Percentiles rank a stretch among this genome's conserved stretches.
These are phyloP conservation scores for Paraconiothyrium brasiliense DNA, from an alignment of 2,329 filamentous ascomycete genomes.

Conservation along the genomic window DNA sequence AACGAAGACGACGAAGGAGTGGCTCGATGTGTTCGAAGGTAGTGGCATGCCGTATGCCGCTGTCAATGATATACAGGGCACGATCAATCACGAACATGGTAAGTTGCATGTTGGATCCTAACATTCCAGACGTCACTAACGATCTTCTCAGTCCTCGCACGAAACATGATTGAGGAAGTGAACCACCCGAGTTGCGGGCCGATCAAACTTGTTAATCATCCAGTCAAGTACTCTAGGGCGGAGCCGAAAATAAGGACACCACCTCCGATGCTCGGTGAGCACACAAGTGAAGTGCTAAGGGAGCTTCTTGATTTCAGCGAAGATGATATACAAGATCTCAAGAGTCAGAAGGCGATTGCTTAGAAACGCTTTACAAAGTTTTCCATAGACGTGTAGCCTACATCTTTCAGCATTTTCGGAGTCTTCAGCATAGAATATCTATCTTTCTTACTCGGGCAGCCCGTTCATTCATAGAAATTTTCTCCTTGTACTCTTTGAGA, in stretches of 20 bases:
- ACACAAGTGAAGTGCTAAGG: conserved; percentile 46
- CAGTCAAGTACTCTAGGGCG: conserved; percentile 89
- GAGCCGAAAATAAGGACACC: conserved; percentile 77
- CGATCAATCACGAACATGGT: conserved; percentile 85
- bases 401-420: background rate
- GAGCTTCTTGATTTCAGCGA: conserved; percentile 40
- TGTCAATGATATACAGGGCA: conserved; percentile 88
- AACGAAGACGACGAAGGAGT: conserved; percentile 83
- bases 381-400: background rate
- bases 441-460: background rate
- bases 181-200: conserved; percentile 83
- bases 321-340: conserved; percentile 33
- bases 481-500: no score
- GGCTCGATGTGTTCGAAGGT: conserved; percentile 87
- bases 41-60: conserved; percentile 92
- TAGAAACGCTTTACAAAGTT: background rate
- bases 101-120: conserved; percentile 39
- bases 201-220: conserved; percentile 89
- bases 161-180: conserved; percentile 88
- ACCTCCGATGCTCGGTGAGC: conserved; percentile 77
- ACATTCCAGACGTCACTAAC: background rate
- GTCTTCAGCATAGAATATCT: background rate
- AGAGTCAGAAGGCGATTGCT: conserved; percentile 30
- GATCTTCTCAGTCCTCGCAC: conserved; percentile 65
- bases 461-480: background rate